Conservation (phyloP, 1,284 basidiomycete species). For the Fistulinella staudtii region DNA sequence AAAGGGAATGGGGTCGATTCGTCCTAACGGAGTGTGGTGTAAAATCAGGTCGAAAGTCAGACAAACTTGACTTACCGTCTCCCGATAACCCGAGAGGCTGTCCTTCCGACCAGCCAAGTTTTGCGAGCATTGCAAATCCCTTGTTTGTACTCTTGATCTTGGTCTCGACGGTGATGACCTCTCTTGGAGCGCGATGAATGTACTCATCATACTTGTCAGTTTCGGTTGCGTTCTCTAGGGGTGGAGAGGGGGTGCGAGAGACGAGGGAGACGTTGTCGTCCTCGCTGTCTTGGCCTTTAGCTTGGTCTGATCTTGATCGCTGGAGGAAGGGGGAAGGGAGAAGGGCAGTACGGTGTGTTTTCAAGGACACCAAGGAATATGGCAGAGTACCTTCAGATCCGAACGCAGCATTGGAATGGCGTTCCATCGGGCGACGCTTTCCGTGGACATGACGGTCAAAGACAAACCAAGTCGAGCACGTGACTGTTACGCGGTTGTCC, state of each 20-base stretch:
- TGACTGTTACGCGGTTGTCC: constrained; percentile 7
- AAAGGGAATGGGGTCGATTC: constrained; percentile 77
- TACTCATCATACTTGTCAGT: constrained; percentile 70
- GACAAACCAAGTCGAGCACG: constrained; percentile 2
- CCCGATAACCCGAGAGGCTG: constrained; percentile 70
- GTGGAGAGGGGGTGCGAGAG: constrained; percentile 68
- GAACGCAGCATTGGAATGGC: constrained; percentile 52
- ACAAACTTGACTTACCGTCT: constrained; percentile 47
- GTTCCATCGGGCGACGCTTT: constrained; percentile 67
- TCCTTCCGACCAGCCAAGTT: constrained; percentile 77
- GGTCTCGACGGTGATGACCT: constrained; percentile 74
- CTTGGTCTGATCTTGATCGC: constrained; percentile 48
- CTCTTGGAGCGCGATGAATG: constrained; percentile 44
- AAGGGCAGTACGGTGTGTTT: constrained; percentile 46
- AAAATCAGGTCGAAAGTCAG: not conserved
- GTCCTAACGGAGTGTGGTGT: constrained; percentile 47
- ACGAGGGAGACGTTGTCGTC: constrained; percentile 67
- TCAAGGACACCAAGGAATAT: constrained; percentile 40
- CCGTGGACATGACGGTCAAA: constrained; percentile 49
- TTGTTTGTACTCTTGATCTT: constrained; percentile 72
- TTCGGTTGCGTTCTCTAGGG: constrained; percentile 44
- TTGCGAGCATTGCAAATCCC: constrained; percentile 74
- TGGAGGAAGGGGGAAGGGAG: constrained; percentile 46
- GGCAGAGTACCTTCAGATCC: constrained; percentile 65
- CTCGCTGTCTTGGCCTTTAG: constrained; percentile 41